Evolutionary conservation across 768 basidiomycete species (phyloP).

Genomic region (Favolaschia claudopus): DNA sequence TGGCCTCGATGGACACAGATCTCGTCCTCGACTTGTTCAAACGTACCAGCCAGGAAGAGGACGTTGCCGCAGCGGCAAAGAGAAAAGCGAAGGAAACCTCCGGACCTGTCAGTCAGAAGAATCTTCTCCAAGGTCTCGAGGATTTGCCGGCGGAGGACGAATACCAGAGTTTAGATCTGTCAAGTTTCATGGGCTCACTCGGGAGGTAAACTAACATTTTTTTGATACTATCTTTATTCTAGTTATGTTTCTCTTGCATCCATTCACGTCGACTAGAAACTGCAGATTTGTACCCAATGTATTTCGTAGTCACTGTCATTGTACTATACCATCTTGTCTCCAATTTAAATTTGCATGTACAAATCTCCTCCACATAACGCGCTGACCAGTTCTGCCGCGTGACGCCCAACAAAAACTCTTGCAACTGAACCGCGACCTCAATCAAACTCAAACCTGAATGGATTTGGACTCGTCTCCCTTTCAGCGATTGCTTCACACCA

Average conservation of each 20-base stretch:
- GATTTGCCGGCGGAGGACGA: slow-evolving; percentile 93
- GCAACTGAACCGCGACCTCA: no score
- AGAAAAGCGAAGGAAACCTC: slow-evolving; percentile 61
- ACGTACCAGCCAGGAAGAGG: slow-evolving; percentile 82
- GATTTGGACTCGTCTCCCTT: slow-evolving; percentile 7
- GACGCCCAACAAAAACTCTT: no score
- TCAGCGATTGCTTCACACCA: slow-evolving; percentile 10
- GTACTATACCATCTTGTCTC: slow-evolving; percentile 26
- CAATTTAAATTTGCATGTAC: no score
- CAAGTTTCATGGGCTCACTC: slow-evolving; percentile 89
- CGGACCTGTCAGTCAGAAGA: slow-evolving; percentile 78
- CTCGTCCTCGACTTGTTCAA: slow-evolving; percentile 94
- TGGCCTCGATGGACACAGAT: slow-evolving; percentile 97
- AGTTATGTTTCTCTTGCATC: slow-evolving; percentile 22
- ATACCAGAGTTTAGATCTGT: slow-evolving; percentile 86
- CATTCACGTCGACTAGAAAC: slow-evolving; percentile 20
- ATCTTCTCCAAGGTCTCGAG: slow-evolving; percentile 87
- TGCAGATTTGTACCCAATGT: slow-evolving; percentile 23
- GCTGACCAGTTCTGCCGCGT: no score
- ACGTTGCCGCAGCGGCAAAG: slow-evolving; percentile 56
- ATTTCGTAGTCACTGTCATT: slow-evolving; percentile 25
- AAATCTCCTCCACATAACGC: no score
- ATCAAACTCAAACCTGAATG: no score
- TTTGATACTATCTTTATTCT: slow-evolving; percentile 39
- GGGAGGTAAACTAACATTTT: slow-evolving; percentile 56